Percentiles rank a stretch among this genome's conserved stretches.
Conservation (phyloP, 228 moss, liverwort and hornwort genomes). For the Sphagnum magellanicum region DNA sequence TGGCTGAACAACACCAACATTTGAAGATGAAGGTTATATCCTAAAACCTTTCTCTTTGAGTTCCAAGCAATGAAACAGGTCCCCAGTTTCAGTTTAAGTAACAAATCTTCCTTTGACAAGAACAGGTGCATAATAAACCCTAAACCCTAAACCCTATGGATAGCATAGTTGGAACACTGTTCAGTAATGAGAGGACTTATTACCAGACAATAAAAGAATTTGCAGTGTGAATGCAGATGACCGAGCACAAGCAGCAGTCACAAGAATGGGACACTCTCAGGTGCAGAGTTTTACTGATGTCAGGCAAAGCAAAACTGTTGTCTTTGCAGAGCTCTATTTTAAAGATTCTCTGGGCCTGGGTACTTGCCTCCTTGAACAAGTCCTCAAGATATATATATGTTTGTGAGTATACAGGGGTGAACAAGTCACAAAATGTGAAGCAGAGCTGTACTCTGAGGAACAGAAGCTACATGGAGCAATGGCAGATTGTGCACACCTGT, state of each 20-base stretch:
- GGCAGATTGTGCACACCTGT: slow-evolving; percentile 17
- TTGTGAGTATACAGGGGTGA: slow-evolving; percentile 33
- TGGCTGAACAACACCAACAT: slow-evolving; percentile 64
- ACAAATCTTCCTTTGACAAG: too few relatives aligned
- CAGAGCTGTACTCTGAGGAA: slow-evolving; percentile 24
- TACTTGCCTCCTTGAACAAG: too few relatives aligned
- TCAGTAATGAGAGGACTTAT: not conserved
- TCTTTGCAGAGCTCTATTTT: not conserved
- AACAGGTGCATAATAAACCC: too few relatives aligned
- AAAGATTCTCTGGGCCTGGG: too few relatives aligned
- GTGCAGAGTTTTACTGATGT: slow-evolving; percentile 7
- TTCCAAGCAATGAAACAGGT: not conserved
- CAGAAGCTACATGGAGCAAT: slow-evolving; percentile 19
- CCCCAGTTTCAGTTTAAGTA: too few relatives aligned
- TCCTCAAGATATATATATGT: too few relatives aligned
- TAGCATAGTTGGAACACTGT: not conserved
- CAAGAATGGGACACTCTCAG: slow-evolving; percentile 62
- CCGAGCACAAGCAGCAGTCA: slow-evolving; percentile 37
- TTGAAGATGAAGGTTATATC: slow-evolving; percentile 55
- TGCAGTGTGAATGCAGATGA: slow-evolving; percentile 35
- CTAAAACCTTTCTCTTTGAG: too few relatives aligned
- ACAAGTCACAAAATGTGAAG: slow-evolving; percentile 41
- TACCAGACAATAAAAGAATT: not conserved
- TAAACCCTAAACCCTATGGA: too few relatives aligned
- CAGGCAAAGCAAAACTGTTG: not conserved